Conservation (phyloP, 2,329 filamentous ascomycete species). For the Alternaria sp. region DNA sequence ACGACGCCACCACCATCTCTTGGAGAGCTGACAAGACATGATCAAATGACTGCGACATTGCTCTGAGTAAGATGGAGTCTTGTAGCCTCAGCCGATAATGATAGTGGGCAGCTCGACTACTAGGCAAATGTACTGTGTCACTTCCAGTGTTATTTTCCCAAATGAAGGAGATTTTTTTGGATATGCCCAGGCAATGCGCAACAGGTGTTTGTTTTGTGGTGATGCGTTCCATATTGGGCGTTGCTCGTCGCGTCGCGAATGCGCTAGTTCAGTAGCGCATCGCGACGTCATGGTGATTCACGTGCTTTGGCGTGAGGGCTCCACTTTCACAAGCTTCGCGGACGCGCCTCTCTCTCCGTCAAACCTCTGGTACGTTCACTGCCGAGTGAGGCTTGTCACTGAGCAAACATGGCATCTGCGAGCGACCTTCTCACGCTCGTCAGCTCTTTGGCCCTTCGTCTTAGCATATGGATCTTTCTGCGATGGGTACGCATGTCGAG, state of each 20-base stretch:
- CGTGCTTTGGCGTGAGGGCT: constrained; percentile 12
- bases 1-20: not conserved
- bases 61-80: not conserved
- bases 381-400: constrained; percentile 23
- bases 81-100: not conserved
- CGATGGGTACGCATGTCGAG: constrained; percentile 63
- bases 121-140: too few species aligned
- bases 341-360: constrained; percentile 14
- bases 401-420: constrained; percentile 45
- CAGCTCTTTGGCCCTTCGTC: constrained; percentile 62
- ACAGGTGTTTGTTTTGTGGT: not conserved
- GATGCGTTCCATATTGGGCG: not conserved
- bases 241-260: not conserved
- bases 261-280: constrained; percentile 5
- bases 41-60: not conserved
- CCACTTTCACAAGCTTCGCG: constrained; percentile 19
- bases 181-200: not conserved
- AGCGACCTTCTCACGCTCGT: constrained; percentile 48
- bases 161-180: too few species aligned
- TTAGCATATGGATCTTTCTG: constrained; percentile 65
- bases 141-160: too few species aligned
- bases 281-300: constrained; percentile 21
- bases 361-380: constrained; percentile 2
- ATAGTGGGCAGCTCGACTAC: not conserved
- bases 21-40: not conserved